phyloP scores from a whole-genome alignment of 306 rosid genomes.

The Medicago truncatula region DNA sequence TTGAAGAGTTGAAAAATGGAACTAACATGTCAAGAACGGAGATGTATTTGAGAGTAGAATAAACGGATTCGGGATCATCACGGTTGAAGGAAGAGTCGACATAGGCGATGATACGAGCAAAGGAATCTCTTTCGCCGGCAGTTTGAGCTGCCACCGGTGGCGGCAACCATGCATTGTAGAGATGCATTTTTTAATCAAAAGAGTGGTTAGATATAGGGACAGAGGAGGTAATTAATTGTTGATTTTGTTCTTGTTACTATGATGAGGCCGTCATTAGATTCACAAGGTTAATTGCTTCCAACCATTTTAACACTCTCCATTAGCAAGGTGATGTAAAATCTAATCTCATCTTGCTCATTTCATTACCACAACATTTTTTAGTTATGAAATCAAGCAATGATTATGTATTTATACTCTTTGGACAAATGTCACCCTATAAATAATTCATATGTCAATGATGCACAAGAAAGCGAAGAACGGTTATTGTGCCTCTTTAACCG shows the following conservation, averaged over 20 bases:
- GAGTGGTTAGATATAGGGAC: too few species aligned
- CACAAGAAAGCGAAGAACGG: too few species aligned
- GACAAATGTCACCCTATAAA: too few species aligned
- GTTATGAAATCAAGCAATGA: too few species aligned
- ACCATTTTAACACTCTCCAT: too few species aligned
- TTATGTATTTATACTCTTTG: too few species aligned
- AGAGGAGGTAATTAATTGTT: background rate
- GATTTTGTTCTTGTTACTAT: background rate
- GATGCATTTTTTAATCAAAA: conserved; percentile 85
- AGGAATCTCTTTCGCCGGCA: conserved; percentile 72
- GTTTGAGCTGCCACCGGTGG: conserved; percentile 86
- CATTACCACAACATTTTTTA: too few species aligned
- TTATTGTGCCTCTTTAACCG: too few species aligned
- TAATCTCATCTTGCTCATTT: background rate
- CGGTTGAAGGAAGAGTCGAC: conserved; percentile 57
- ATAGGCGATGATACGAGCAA: conserved; percentile 64
- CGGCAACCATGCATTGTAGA: conserved; percentile 98
- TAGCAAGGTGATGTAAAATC: background rate
- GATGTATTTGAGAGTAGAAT: conserved; percentile 82
- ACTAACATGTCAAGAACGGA: conserved; percentile 94
- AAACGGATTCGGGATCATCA: conserved; percentile 90
- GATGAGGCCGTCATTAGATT: too few species aligned
- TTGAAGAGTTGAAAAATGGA: conserved; percentile 11
- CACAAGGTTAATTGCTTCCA: too few species aligned
- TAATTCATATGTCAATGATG: too few species aligned